These are phyloP conservation scores for Tripidium arundinaceum DNA, from an alignment of 202 grass and related monocot genomes.

Conservation along the genomic window DNA sequence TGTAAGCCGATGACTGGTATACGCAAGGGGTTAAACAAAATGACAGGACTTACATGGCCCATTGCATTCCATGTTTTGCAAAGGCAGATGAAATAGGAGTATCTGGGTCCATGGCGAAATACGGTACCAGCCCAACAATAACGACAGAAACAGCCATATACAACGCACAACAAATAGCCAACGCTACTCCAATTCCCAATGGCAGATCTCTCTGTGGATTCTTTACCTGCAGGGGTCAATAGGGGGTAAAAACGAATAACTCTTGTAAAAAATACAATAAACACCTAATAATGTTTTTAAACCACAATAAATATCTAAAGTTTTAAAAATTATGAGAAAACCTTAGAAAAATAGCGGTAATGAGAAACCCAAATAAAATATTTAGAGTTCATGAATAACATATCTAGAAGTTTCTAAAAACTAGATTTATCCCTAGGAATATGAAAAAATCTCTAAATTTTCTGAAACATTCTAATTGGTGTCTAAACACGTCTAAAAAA, in stretches of 20 bases:
- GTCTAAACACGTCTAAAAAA: no score
- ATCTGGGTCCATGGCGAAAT: slow-evolving; percentile 95
- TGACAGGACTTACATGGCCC: slow-evolving; percentile 65
- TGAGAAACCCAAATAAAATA: no score
- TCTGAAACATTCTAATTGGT: no score
- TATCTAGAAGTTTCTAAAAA: no score
- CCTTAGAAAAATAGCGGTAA: no score
- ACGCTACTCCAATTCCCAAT: slow-evolving; percentile 70
- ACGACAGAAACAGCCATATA: slow-evolving; percentile 96
- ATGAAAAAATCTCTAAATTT: no score
- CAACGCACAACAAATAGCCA: slow-evolving; percentile 80
- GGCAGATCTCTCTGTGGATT: slow-evolving; percentile 97
- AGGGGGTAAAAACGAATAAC: not conserved
- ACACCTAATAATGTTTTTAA: no score
- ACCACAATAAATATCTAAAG: no score
- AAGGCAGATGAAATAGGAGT: slow-evolving; percentile 98
- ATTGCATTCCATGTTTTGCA: slow-evolving; percentile 82
- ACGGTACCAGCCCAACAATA: slow-evolving; percentile 92
- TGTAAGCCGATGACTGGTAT: slow-evolving; percentile 3
- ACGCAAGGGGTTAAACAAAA: slow-evolving; percentile 12
- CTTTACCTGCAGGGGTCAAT: slow-evolving; percentile 61
- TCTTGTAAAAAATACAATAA: slow-evolving; percentile 20
- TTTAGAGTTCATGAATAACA: no score
- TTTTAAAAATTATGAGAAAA: no score
- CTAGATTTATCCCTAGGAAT: no score